Percentiles rank a stretch among this genome's conserved stretches.
Conservation (phyloP, 163 green algal genomes). For the Smithsoniella earleae region DNA sequence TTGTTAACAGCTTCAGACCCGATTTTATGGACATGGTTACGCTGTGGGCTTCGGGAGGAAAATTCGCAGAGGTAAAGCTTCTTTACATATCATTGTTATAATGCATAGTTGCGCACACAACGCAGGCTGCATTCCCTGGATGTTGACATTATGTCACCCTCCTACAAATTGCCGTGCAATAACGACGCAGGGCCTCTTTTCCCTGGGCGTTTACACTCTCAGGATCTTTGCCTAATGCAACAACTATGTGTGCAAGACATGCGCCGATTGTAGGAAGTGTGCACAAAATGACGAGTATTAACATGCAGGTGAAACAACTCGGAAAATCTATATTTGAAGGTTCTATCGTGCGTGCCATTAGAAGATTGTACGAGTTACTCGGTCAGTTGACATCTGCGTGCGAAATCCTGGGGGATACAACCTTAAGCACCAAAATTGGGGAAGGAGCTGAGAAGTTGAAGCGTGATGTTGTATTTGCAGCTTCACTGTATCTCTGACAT, state of each 20-base stretch:
- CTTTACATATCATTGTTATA: not conserved
- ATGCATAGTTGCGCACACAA: not conserved
- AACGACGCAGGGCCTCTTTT: not conserved
- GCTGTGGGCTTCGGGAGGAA: constrained; percentile 65
- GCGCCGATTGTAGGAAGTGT: no score
- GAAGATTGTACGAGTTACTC: constrained; percentile 91
- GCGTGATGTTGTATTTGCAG: constrained; percentile 89
- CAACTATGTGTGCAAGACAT: not conserved
- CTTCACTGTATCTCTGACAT: constrained; percentile 73
- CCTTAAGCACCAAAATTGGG: constrained; percentile 65
- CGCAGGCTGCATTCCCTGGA: not conserved
- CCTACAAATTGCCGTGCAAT: not conserved
- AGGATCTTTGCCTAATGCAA: not conserved
- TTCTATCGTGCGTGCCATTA: constrained; percentile 76
- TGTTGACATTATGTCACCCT: not conserved
- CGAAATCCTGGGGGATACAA: constrained; percentile 66
- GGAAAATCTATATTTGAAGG: constrained; percentile 74
- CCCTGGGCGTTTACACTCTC: not conserved
- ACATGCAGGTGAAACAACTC: not conserved
- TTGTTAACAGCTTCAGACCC: constrained; percentile 72
- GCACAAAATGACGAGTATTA: no score
- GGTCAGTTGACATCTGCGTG: constrained; percentile 62
- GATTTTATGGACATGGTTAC: constrained; percentile 77
- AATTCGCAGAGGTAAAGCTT: constrained; percentile 60
- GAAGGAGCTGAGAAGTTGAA: constrained; percentile 65